Base-by-base conservation (phyloP, 495 filamentous ascomycete genomes). In the Tuber umbilicatum region DNA sequence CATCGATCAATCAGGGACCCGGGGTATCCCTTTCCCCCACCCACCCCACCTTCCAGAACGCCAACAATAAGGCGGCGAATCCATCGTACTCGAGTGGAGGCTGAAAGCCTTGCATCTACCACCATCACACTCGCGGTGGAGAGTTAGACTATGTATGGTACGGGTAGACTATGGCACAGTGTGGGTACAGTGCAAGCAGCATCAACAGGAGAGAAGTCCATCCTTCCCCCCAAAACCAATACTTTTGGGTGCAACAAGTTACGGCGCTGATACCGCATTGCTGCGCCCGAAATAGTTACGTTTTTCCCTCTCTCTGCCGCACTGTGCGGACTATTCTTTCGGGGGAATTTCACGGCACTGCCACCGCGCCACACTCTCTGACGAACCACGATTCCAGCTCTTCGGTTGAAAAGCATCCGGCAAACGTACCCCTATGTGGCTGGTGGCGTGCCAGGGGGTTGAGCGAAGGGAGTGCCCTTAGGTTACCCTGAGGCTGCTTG, bases 41-140 rank as follows among this genome's bases (percentile, higher is more conserved):
- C 75, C 77, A 79, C 75, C 69, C 27, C 55, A 64, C 42, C 74
- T 41, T 37, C 70, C 43, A 10, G 27, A 17, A 72, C 40, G 27
- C 55, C 55, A 64, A 35, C 55, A 64, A 35, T 35, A 64, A 35
- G 55, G 12, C 27, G 19, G 6, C 55, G 12, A 35, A 31, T 0
- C 27, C 27, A 64, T 64, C 2, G 55, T 31, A 64, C n/a, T n/a
- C n/a, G n/a, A n/a, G n/a, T n/a, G n/a, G 55, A 64, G 55, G 55
- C 55, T 35, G 55, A 27, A 27, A 35, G 55, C 55, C 55, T 64
- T 16, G 55, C 55, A 64, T 35, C 27, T 16, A 17, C 27, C 27
- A 64, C 27, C 31, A 17, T 14, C 27, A 64, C 5, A 35, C 55
- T 64, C 55, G 27, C 17, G 19, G 14, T 64, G 10, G 5, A 27